Conservation (phyloP, 371 early-diverging fungal genomes). For the Mycotypha africana region DNA sequence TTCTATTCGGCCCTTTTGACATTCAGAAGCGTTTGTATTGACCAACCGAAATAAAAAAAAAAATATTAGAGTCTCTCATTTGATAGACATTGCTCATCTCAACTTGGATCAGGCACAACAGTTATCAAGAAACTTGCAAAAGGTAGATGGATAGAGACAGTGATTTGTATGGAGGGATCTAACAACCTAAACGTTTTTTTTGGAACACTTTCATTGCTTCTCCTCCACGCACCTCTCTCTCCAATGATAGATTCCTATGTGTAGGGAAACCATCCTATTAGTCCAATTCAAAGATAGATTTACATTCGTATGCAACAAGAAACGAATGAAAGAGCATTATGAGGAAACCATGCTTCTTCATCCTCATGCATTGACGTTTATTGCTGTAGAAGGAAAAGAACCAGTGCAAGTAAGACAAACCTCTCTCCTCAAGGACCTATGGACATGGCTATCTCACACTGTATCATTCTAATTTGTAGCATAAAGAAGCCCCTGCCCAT, state of each 20-base stretch:
- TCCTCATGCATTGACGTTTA: conserved; percentile 4
- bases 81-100: conserved; percentile 13
- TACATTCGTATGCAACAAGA: conserved; percentile 34
- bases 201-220: too few relatives aligned
- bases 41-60: background rate
- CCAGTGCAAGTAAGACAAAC: conserved; percentile 16
- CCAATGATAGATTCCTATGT: too few relatives aligned
- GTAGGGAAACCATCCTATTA: too few relatives aligned
- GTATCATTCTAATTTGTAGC: background rate
- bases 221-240: too few relatives aligned
- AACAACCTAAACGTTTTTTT: background rate
- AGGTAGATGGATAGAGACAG: conserved; percentile 11
- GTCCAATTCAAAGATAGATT: conserved; percentile 38
- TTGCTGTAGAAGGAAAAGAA: conserved; percentile 15
- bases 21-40: background rate
- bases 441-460: background rate
- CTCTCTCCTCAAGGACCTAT: too few relatives aligned
- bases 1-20: background rate
- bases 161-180: too few relatives aligned
- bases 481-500: conserved; percentile 12
- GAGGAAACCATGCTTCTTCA: conserved; percentile 6
- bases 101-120: conserved; percentile 7
- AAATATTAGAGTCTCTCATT: conserved; percentile 9
- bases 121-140: conserved; percentile 4
- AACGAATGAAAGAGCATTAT: conserved; percentile 18